Evolutionary conservation across 2,329 filamentous ascomycete genomes (phyloP).

Genomic region (Salinomyces thailandicus): DNA sequence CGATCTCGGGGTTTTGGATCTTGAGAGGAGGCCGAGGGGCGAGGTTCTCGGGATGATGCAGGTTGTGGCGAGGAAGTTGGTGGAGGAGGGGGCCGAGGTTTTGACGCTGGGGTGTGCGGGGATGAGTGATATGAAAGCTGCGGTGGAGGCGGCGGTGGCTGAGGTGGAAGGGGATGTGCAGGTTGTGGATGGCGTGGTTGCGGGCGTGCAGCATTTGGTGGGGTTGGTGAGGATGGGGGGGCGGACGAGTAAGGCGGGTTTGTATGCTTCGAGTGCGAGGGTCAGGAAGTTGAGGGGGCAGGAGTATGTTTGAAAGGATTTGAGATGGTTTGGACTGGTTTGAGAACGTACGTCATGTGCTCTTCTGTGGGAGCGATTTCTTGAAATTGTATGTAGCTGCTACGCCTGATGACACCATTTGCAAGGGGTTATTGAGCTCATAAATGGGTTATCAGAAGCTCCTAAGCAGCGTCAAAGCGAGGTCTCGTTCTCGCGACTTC

Average conservation of each 20-base stretch:
- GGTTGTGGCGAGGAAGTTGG: conserved; percentile 30
- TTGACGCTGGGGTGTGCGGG: conserved; percentile 39
- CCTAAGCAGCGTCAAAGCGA: no score
- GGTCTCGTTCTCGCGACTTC: no score
- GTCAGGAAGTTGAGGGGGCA: conserved; percentile 32
- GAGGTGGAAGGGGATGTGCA: conserved; percentile 36
- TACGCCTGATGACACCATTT: no score
- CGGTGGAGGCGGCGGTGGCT: conserved; percentile 38
- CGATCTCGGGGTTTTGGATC: conserved; percentile 35
- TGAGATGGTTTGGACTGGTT: no score
- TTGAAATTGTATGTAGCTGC: no score
- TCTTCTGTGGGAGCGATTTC: no score
- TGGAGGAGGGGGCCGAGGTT: conserved; percentile 34
- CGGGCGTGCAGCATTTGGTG: conserved; percentile 37
- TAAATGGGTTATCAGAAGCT: no score
- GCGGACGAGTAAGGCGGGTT: conserved; percentile 36
- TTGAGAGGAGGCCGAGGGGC: conserved; percentile 31
- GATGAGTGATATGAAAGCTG: conserved; percentile 38
- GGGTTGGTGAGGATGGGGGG: conserved; percentile 37
- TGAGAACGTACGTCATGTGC: no score
- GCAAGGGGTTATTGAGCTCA: no score
- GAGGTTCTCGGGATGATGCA: conserved; percentile 33
- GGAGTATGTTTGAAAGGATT: conserved; percentile 28
- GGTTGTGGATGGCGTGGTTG: conserved; percentile 43
- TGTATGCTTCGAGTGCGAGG: conserved; percentile 31